Evolutionary conservation across 2,329 filamentous ascomycete genomes (phyloP), one percentile per base, ranked within the genome.

Genomic region (Hymenoscyphus salicellus): DNA sequence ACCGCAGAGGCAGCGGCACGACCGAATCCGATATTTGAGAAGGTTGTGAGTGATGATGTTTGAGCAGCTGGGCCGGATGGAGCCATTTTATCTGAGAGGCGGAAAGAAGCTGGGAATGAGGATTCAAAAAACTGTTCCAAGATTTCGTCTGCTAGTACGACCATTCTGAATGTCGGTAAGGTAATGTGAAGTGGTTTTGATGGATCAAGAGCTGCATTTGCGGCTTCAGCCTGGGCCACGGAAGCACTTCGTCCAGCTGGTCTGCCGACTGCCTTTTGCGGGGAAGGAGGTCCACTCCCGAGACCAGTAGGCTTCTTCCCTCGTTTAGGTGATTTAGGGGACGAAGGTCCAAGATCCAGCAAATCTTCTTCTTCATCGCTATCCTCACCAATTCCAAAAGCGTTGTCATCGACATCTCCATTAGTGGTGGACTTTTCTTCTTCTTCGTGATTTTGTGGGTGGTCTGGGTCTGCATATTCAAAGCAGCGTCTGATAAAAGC

Each of bases 81-180:
- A 73, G 76, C 7, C 77, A 79, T 6, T 78, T 81, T 43, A 80
- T 96, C 90, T 28, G 91, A 88, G 57, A 97, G 88, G 73, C 91
- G 92, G 84, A 99, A 96, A 1, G 93, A 97, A 60, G 91, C 88
- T 0, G 94, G 92, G 79, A 98, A 97, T 49, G 93, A 96, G 0
- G 92, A 91, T 79, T 99, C 95, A 76, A 99, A 99, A 79, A 99
- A 99, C 71, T 96, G 91, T 74, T 99, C 94, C 5, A 99, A 86
- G 0, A 96, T 84, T 77, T 99, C 95, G 74, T 99, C 95, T 55
- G 95, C 95, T 7, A 99, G 86, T 10, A 99, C 91, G 3, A 99
- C 93, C 95, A 99, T 99, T 69, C 95, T 90, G 84, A 99, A 99
- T 0, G 95, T 99, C 0, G 95, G 95, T 1, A 99, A 84, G 0